Evolutionary conservation across 345 rosid genomes (phyloP), one percentile per base, ranked within the genome.

Genomic region (Citrus glauca): DNA sequence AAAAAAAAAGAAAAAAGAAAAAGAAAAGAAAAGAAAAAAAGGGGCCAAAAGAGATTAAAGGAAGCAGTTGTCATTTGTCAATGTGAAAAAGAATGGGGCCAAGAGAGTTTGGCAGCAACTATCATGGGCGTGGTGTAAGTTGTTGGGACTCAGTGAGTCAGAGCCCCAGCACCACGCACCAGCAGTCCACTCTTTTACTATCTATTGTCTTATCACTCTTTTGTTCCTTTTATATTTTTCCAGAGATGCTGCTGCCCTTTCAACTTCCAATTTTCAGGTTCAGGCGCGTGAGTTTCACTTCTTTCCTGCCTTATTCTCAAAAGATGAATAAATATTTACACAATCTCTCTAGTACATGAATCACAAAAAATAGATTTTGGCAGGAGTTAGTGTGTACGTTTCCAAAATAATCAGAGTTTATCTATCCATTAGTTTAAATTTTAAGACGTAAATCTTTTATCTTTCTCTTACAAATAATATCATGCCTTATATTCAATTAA

Each of bases 131-230:
- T 81, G 83, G 80, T 83, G 86, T 84, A 82, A 78, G 89, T 85
- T 84, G 90, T 84, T 87, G 81, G 88, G 90, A 86, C 89, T 85
- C 91, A 85, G 84, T 87, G 88, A 85, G 76, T 87, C 84, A 78
- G 85, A 72, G 87, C 65, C 82, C 82, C 79, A 77, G 48, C 45
- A 2, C 45, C 45, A 40, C 16, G 50, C 50, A 10, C 16, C 50
- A 11, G 72, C 76, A 72, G 63, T 32, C 84, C 86, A 66, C 81
- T 80, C 83, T 80, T 78, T 40, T 84, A 62, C 48, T 64, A 38
- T 88, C 87, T 88, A 83, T 69, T 55, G 88, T 86, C 91, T 89
- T 80, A 83, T 90, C 91, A 90, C 80, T 78, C 81, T 65, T 45
- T 84, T 82, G 79, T 75, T 84, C 83, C 81, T 74, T 73, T 28